These are phyloP conservation scores for Cavenderia fasciculata DNA, from an alignment of 78 protist genomes.

Conservation along the genomic window DNA sequence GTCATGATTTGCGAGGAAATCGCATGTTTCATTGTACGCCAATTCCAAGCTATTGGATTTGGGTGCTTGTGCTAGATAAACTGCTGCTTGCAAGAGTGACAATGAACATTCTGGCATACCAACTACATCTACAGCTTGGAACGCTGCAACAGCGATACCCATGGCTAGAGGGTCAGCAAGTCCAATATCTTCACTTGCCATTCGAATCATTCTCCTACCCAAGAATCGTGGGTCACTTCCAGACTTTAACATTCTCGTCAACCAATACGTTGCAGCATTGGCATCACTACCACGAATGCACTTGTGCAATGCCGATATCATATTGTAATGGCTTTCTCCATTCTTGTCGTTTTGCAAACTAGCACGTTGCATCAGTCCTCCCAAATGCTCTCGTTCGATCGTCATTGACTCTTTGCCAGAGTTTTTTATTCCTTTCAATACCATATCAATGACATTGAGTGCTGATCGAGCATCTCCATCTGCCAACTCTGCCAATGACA, in stretches of 20 bases:
- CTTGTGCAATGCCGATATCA: conserved; percentile 5
- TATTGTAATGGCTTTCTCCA: neutral
- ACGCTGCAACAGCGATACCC: conserved; percentile 63
- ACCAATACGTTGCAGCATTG: conserved; percentile 84
- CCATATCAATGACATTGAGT: conserved; percentile 63
- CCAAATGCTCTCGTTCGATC: neutral
- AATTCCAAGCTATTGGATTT: conserved; percentile 74
- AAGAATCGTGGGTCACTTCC: conserved; percentile 79
- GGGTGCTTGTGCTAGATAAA: conserved; percentile 83
- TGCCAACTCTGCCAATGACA: conserved; percentile 4
- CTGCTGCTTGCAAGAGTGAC: conserved; percentile 73
- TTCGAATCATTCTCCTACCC: conserved; percentile 78
- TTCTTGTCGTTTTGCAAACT: neutral
- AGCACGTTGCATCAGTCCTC: neutral
- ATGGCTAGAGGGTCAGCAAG: conserved; percentile 80
- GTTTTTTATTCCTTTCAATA: neutral
- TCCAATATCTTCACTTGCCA: conserved; percentile 86
- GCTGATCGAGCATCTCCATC: conserved; percentile 86
- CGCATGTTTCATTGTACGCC: conserved; percentile 35
- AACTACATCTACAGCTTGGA: conserved; percentile 69
- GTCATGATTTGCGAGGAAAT: neutral
- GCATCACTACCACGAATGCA: conserved; percentile 57
- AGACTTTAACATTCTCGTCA: conserved; percentile 76
- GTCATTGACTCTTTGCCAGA: neutral
- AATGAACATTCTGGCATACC: conserved; percentile 88